Evolutionary conservation across 2,329 filamentous ascomycete species (phyloP), one percentile per base, ranked within the genome.

Genomic region (Colletotrichum tropicicola): DNA sequence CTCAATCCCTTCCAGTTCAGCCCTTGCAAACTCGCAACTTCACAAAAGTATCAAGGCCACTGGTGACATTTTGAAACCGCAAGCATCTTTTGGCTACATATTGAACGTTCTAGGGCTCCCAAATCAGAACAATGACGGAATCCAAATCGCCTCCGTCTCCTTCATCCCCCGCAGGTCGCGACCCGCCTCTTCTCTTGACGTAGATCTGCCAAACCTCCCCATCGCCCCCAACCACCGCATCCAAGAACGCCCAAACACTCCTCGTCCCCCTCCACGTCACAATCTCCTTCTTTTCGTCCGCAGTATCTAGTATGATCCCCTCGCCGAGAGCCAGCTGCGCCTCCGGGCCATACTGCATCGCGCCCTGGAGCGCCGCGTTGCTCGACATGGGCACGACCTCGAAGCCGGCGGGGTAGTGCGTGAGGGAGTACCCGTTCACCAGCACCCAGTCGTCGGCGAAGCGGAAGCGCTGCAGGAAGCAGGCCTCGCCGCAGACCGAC

Each of bases 191-290:
- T 21, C 53, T 73, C 55, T 80, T 82, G 17, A 82, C 70, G 44
- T 84, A 85, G 0, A 79, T 80, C 73, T 84, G 82, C 80, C 81
- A 80, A 3, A 84, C 78, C 43, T 76, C 73, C 8, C 81, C 79
- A 17, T 75, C 68, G 2, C 73, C 67, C 3, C 73, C 74, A 1
- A 73, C 68, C 4, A 71, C 72, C 10, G 79, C 75, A 68, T 84
- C 81, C 43, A 82, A 59, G 58, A 84, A 68, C 30, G 65, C 68
- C 80, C 81, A 85, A 4, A 78, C 77, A 25, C 76, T 76, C 23
- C 75, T 75, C 1, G 70, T 65, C 9, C 77, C 79, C 5, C 69
- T 74, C 76, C 77, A 79, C 19, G 73, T 72, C 10, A 82, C 60
- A 19, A 75, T 69, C 56, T 73, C 76, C 19, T 73, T 69, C 21